phyloP scores from a whole-genome alignment of 78 protist species.

The Corallochytrium limacisporum region DNA sequence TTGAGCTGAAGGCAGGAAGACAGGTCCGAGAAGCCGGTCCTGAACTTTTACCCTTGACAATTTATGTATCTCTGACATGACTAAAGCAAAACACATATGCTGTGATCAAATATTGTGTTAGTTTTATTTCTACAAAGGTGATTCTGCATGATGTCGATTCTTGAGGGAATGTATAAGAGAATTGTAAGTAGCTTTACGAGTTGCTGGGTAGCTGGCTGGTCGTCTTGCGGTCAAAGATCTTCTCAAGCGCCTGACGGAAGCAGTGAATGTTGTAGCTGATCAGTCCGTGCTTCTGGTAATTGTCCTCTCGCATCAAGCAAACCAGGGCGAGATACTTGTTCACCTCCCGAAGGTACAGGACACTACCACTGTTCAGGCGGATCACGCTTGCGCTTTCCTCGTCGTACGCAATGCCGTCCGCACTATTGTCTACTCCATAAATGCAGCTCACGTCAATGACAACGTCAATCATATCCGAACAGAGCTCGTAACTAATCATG shows the following conservation, averaged over 20 bases:
- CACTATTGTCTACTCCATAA: slow-evolving; percentile 57
- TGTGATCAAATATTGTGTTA: too few relatives aligned
- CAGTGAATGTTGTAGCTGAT: slow-evolving; percentile 77
- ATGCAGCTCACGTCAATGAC: slow-evolving; percentile 82
- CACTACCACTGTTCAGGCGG: slow-evolving; percentile 51
- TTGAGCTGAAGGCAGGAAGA: too few relatives aligned
- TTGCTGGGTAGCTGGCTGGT: too few relatives aligned
- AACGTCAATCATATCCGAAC: slow-evolving; percentile 87
- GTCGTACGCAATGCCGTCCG: slow-evolving; percentile 49
- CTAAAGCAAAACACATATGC: too few relatives aligned
- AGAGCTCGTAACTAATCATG: slow-evolving; percentile 81
- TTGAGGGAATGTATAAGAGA: too few relatives aligned
- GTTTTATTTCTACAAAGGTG: too few relatives aligned
- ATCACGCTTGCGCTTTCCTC: slow-evolving; percentile 48
- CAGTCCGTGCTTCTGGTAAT: slow-evolving; percentile 72
- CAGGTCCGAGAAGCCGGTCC: too few relatives aligned
- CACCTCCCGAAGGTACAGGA: slow-evolving; percentile 63
- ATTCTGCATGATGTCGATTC: too few relatives aligned
- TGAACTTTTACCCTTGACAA: too few relatives aligned
- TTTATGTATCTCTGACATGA: too few relatives aligned
- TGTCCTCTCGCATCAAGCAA: slow-evolving; percentile 56
- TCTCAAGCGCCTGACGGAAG: slow-evolving; percentile 54
- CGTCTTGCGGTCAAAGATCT: too few relatives aligned
- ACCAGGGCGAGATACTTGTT: slow-evolving; percentile 78
- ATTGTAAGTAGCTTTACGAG: too few relatives aligned